A percentile compares a stretch with the other conserved stretches of the same genome.
Evolutionary conservation across 163 green algal genomes (phyloP).

Genomic region (Volvox carteri): DNA sequence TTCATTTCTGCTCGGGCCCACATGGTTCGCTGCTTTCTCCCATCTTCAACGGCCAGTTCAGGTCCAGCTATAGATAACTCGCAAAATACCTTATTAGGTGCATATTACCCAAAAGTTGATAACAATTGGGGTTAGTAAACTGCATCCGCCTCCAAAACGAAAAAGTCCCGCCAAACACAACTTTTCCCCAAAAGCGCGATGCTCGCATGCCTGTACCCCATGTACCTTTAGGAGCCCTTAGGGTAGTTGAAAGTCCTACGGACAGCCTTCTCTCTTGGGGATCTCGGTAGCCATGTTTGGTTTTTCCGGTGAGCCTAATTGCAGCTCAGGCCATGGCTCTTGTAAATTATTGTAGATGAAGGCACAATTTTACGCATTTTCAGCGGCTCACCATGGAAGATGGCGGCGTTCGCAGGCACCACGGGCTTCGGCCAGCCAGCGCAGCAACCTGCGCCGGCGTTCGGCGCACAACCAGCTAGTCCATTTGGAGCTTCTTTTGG

Average conservation of each 20-base stretch:
- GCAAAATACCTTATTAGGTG: no score
- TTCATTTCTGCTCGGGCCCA: background rate
- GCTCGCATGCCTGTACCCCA: background rate
- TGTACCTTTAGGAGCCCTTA: background rate
- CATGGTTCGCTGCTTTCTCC: background rate
- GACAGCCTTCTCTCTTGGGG: background rate
- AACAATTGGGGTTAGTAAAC: no score
- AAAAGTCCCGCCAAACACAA: conserved; percentile 18
- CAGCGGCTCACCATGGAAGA: background rate
- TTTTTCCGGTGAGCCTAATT: background rate
- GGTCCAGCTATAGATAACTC: no score
- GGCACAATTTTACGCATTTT: background rate
- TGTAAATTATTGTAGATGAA: background rate
- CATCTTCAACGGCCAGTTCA: background rate
- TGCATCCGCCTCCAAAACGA: background rate
- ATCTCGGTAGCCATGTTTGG: conserved; percentile 37
- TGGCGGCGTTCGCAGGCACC: conserved; percentile 29
- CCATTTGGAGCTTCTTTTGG: conserved; percentile 42
- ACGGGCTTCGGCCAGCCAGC: conserved; percentile 47
- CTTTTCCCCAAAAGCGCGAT: background rate
- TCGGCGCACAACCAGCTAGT: conserved; percentile 36
- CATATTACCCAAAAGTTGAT: no score
- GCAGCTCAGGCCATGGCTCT: no score
- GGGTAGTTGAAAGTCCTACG: no score
- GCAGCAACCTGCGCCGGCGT: conserved; percentile 44